A percentile compares a stretch with the other conserved stretches of the same genome.
These are phyloP conservation scores for Ogataea ganodermae DNA, from an alignment of 805 yeast species.

Conservation along the genomic window DNA sequence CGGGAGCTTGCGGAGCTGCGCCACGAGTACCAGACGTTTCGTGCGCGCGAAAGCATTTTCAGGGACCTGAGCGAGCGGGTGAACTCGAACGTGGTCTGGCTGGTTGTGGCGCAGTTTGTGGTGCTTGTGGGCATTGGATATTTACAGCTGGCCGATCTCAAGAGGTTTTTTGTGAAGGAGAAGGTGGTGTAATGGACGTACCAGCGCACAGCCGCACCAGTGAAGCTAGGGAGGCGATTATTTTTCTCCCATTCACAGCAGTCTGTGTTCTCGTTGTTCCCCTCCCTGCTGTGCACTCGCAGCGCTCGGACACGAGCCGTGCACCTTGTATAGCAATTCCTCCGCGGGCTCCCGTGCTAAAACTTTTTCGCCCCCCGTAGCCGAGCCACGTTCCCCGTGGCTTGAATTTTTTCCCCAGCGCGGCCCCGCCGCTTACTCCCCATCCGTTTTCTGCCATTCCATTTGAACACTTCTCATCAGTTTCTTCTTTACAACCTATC, in stretches of 20 bases:
- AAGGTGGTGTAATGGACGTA: constrained; percentile 58
- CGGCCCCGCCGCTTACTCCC: background rate
- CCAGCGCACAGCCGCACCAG: no score
- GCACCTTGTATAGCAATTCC: no score
- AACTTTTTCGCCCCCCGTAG: background rate
- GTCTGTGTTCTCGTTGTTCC: no score
- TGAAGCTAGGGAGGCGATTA: no score
- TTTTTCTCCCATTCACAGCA: no score
- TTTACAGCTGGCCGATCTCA: constrained; percentile 76
- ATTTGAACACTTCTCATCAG: background rate
- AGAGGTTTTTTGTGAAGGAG: constrained; percentile 82
- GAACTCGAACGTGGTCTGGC: constrained; percentile 67
- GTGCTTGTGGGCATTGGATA: constrained; percentile 70
- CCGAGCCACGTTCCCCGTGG: no score
- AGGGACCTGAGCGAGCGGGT: constrained; percentile 77
- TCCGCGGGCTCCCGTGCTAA: background rate
- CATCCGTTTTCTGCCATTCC: background rate
- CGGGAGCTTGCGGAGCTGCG: constrained; percentile 58
- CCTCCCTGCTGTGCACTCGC: no score
- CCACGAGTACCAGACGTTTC: constrained; percentile 63
- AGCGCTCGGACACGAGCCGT: no score
- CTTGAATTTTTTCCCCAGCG: background rate
- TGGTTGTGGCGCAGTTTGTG: constrained; percentile 72
- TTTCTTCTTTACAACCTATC: background rate
- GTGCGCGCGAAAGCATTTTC: constrained; percentile 71